phyloP scores from a whole-genome alignment of 2,329 filamentous ascomycete species.

The Aspergillus sp. region DNA sequence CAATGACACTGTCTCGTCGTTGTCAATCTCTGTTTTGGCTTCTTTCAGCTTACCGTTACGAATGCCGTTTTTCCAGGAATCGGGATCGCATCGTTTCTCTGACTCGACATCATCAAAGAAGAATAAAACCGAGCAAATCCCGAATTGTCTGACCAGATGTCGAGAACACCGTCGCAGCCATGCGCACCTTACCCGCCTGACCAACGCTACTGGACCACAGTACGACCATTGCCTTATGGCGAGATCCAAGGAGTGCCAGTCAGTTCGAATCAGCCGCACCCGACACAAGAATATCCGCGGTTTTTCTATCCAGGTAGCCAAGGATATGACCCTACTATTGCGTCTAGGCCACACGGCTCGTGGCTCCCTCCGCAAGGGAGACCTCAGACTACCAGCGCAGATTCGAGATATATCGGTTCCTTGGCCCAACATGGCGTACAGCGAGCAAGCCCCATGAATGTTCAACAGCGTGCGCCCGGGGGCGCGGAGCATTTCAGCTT shows the following conservation, averaged over 20 bases:
- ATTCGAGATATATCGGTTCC: conserved; percentile 16
- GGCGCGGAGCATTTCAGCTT: conserved; percentile 9
- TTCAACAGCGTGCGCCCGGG: conserved; percentile 7
- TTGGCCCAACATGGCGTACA: conserved; percentile 12
- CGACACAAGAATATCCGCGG: conserved; percentile 17
- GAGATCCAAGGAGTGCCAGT: conserved; percentile 9
- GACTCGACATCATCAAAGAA: background rate
- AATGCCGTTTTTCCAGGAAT: conserved; percentile 8
- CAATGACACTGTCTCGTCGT: background rate
- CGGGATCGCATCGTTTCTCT: background rate
- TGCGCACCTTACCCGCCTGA: conserved; percentile 19
- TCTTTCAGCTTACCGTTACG: conserved; percentile 7
- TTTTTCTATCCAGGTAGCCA: conserved; percentile 13
- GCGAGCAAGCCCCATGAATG: conserved; percentile 11
- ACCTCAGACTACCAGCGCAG: conserved; percentile 10
- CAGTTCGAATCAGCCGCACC: conserved; percentile 11
- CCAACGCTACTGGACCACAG: conserved; percentile 12
- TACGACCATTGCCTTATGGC: conserved; percentile 6
- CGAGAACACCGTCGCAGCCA: conserved; percentile 21
- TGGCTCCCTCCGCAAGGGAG: conserved; percentile 11
- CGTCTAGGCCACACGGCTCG: conserved; percentile 7
- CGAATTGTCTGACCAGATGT: conserved; percentile 21
- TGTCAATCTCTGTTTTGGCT: conserved; percentile 1
- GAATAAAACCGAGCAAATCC: background rate
- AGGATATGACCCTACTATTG: conserved; percentile 12